Conservation (phyloP, 169 alveolate species). For the Plasmodium inui region DNA sequence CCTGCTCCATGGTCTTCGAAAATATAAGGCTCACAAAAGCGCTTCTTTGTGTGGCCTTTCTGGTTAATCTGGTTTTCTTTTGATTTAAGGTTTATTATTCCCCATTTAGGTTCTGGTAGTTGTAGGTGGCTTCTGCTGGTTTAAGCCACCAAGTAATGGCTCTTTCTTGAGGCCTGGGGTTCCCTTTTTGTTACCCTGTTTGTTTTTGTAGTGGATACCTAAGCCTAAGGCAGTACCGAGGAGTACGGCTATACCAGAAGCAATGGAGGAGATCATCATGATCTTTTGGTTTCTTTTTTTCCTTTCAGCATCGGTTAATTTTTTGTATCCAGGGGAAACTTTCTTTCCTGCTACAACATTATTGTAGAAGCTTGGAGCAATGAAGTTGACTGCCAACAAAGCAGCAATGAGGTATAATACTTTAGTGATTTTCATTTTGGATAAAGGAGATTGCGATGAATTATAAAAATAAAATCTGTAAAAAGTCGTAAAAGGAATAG, state of each 20-base stretch:
- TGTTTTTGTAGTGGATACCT: constrained; percentile 23
- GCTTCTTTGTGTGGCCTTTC: not conserved
- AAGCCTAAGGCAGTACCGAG: constrained; percentile 40
- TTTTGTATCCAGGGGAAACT: constrained; percentile 12
- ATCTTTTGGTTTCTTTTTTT: constrained; percentile 52
- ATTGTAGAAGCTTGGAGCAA: constrained; percentile 57
- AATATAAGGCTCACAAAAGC: not conserved
- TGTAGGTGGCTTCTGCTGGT: not conserved
- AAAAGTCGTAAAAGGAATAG: not conserved
- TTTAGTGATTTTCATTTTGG: constrained; percentile 42
- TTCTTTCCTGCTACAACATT: constrained; percentile 21
- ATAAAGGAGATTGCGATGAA: not conserved
- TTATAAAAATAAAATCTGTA: not conserved
- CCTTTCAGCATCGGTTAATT: constrained; percentile 26
- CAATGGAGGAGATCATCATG: constrained; percentile 36
- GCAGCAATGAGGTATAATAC: constrained; percentile 26
- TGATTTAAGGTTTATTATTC: not conserved
- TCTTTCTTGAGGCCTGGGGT: not conserved
- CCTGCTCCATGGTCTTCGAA: not conserved
- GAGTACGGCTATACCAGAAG: constrained; percentile 42
- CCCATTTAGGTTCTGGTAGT: not conserved
- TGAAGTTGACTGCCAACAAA: constrained; percentile 31
- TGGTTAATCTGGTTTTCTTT: not conserved
- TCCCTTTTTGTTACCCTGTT: not conserved
- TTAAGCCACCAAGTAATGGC: not conserved